Base-by-base conservation (phyloP, 106 monocot species). In the Alisma plantagoaquatica region DNA sequence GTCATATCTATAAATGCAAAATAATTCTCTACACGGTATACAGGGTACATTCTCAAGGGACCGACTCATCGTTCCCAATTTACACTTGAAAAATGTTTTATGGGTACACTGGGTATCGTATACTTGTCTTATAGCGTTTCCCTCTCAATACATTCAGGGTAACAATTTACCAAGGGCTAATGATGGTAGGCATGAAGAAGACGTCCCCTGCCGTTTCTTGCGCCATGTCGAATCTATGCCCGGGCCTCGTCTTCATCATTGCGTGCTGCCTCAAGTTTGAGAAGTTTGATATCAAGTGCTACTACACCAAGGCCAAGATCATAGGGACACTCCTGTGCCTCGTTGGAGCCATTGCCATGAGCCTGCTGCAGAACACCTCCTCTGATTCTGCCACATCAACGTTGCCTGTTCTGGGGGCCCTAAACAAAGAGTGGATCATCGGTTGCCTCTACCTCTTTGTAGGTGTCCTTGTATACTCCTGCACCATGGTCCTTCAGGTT, bases 301-400 rank as follows among this genome's bases (percentile, higher is more conserved):
- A 67, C 33, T 76, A 73, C 50, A 74, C 63, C 19, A 64, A 60
- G 53, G 71, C 79, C 69, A 89, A 89, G 73, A 58, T 79, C 6
- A 1, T 89, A 23, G 88, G 88, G 6, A 83, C 88, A 7, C 43
- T 77, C 27, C 45, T 89, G 49, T 89, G 88, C 68, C 50, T 89
- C 62, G 20, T 61, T 19, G 88, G 88, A 1, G 73, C 60, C 10
- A 61, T 83, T 12, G 56, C 68, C 1, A 89, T 89, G 76, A 76
- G 79, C 56, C 31, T 83, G 22, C 48, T 82, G 49, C 82, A 83
- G 43, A 79, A 46, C 69, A 70, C 82, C 24, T 15, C 42, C n/a
- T 16, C 10, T 30, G 19, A 26, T 30, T 66, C 6, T 44, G 26
- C 29, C 43, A 1, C 4, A 0, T 9, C 45, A 17, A 27, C 11